Conservation (phyloP, 2,329 filamentous ascomycete genomes). For the Amauroascus verrucosus region DNA sequence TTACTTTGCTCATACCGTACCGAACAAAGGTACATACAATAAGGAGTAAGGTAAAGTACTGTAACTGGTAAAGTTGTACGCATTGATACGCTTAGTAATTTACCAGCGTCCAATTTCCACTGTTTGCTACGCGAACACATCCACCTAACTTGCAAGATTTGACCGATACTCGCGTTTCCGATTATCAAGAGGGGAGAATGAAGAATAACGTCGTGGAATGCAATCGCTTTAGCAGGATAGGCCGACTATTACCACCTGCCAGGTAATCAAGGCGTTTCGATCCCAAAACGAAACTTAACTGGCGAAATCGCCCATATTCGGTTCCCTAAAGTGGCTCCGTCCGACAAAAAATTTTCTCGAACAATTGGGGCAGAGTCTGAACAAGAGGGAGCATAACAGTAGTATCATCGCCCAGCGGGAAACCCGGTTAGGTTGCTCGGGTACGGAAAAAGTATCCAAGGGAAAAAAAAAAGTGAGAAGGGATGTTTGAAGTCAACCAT, state of each 20-base stretch:
- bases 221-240: too few relatives aligned
- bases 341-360: neutral
- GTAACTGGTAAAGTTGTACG: neutral
- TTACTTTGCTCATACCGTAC: too few relatives aligned
- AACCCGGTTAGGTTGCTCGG: slow-evolving; percentile 1
- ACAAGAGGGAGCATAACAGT: neutral
- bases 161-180: neutral
- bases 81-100: neutral
- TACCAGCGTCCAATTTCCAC: slow-evolving; percentile 1
- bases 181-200: neutral
- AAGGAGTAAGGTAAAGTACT: too few relatives aligned
- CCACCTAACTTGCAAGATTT: neutral
- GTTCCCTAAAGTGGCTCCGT: neutral
- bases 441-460: slow-evolving; percentile 3
- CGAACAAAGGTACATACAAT: too few relatives aligned
- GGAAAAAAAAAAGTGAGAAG: neutral
- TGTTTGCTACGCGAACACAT: neutral
- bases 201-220: neutral
- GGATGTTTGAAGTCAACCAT: neutral
- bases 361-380: neutral
- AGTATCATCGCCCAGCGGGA: neutral
- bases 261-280: too few relatives aligned
- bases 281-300: too few relatives aligned
- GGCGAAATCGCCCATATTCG: too few relatives aligned
- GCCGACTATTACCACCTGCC: too few relatives aligned